A percentile compares a stretch with the other conserved stretches of the same genome.
Evolutionary conservation across 768 basidiomycete species (phyloP).

Genomic region (Termitomyces sp.): DNA sequence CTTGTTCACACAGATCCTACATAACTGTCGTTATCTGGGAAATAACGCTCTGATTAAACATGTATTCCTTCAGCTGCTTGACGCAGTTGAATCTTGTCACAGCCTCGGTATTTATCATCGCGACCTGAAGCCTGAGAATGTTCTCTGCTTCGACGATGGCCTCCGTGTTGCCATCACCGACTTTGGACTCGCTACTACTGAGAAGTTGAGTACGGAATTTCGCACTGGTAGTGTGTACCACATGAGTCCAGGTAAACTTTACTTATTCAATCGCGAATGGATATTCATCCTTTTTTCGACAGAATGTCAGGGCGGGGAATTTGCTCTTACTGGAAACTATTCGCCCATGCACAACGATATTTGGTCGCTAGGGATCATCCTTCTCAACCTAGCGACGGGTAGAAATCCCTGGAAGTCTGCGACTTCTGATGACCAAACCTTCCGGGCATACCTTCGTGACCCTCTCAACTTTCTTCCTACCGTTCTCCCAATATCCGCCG

Average conservation of each 20-base stretch:
- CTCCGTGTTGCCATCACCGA: conserved; percentile 84
- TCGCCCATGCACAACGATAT: conserved; percentile 89
- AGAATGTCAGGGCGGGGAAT: conserved; percentile 87
- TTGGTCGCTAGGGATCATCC: conserved; percentile 95
- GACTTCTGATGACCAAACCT: conserved; percentile 77
- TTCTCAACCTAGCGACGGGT: conserved; percentile 92
- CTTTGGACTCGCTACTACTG: conserved; percentile 91
- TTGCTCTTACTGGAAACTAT: conserved; percentile 64
- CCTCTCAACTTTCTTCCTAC: conserved; percentile 74
- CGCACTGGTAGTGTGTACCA: conserved; percentile 94
- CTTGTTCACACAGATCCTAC: conserved; percentile 86
- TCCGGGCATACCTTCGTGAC: conserved; percentile 79
- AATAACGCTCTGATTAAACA: conserved; percentile 80
- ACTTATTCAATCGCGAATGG: not conserved
- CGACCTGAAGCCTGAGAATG: conserved; percentile 96
- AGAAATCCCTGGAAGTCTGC: conserved; percentile 98
- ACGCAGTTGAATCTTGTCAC: conserved; percentile 92
- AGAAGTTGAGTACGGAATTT: conserved; percentile 81
- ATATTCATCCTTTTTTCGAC: conserved; percentile 16
- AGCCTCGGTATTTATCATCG: conserved; percentile 90
- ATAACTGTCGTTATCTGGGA: conserved; percentile 74
- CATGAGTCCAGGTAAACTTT: conserved; percentile 81
- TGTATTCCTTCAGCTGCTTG: conserved; percentile 91
- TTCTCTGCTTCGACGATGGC: conserved; percentile 81
- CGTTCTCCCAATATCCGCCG: conserved; percentile 75